Conservation (phyloP, 441 rosid species). For the Jatropha podagrica region DNA sequence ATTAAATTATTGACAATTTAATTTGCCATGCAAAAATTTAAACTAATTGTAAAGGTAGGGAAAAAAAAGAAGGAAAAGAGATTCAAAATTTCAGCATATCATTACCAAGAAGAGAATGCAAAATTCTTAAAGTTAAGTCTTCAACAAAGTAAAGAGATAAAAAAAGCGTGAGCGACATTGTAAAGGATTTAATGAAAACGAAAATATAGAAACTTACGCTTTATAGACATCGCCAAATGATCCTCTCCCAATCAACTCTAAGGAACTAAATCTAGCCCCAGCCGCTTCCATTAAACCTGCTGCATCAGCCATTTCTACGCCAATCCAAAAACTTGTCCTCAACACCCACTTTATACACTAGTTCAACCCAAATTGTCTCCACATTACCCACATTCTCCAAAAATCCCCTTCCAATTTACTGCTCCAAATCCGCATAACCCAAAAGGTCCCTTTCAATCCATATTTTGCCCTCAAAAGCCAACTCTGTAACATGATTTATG, state of each 20-base stretch:
- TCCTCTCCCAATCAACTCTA: constrained; percentile 93
- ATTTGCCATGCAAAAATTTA: too few relatives aligned
- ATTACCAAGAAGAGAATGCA: constrained; percentile 7
- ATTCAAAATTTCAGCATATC: neutral
- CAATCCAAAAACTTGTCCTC: constrained; percentile 21
- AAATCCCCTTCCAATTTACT: constrained; percentile 24
- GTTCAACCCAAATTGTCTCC: constrained; percentile 21
- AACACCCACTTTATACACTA: constrained; percentile 23
- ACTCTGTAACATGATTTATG: constrained; percentile 10
- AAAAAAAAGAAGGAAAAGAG: neutral
- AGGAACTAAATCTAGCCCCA: constrained; percentile 76
- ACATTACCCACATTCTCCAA: constrained; percentile 29
- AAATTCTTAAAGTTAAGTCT: neutral
- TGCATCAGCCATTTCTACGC: constrained; percentile 71
- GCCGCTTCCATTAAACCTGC: constrained; percentile 84
- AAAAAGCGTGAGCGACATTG: constrained; percentile 8
- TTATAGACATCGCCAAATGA: constrained; percentile 98
- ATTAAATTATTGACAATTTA: too few relatives aligned
- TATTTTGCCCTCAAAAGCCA: constrained; percentile 12
- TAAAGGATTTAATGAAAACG: constrained; percentile 11
- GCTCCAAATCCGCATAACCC: neutral
- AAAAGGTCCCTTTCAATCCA: constrained; percentile 22
- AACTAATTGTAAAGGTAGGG: neutral
- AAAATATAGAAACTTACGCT: constrained; percentile 62
- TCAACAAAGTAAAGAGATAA: neutral